phyloP scores from a whole-genome alignment of 2,329 filamentous ascomycete species.

The Endocalyx cinctus region DNA sequence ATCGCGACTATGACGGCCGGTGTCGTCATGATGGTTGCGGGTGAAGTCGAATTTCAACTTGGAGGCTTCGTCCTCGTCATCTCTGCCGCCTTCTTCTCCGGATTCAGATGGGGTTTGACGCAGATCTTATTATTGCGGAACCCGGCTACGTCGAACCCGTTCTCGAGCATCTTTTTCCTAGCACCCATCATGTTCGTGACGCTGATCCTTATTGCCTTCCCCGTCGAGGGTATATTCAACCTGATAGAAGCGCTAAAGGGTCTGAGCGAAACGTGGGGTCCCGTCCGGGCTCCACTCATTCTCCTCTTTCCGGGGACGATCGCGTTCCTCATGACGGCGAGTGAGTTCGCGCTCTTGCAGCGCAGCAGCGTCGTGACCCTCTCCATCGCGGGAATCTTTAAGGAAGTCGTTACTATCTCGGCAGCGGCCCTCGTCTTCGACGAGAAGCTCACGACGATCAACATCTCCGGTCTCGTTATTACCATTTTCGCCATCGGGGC shows the following conservation, averaged over 20 bases:
- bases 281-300: constrained; percentile 61
- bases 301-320: constrained; percentile 86
- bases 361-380: constrained; percentile 94
- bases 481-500: constrained; percentile 81
- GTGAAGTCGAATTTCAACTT: constrained; percentile 83
- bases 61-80: constrained; percentile 91
- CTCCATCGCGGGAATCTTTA: constrained; percentile 96
- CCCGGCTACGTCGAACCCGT: constrained; percentile 91
- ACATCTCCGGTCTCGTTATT: constrained; percentile 79
- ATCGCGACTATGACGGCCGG: constrained; percentile 89
- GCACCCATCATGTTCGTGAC: constrained; percentile 93
- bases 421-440: constrained; percentile 85
- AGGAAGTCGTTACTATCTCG: constrained; percentile 93
- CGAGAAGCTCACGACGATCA: constrained; percentile 81
- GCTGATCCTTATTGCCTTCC: constrained; percentile 73
- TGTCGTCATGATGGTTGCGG: constrained; percentile 97
- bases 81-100: constrained; percentile 87
- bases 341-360: constrained; percentile 91
- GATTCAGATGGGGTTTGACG: constrained; percentile 97
- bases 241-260: constrained; percentile 61
- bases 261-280: constrained; percentile 65
- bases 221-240: constrained; percentile 72
- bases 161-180: constrained; percentile 96
- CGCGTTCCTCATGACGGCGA: constrained; percentile 94
- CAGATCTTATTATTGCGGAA: constrained; percentile 93